phyloP scores from a whole-genome alignment of 257 asterid species.

The Henckelia pumila region DNA sequence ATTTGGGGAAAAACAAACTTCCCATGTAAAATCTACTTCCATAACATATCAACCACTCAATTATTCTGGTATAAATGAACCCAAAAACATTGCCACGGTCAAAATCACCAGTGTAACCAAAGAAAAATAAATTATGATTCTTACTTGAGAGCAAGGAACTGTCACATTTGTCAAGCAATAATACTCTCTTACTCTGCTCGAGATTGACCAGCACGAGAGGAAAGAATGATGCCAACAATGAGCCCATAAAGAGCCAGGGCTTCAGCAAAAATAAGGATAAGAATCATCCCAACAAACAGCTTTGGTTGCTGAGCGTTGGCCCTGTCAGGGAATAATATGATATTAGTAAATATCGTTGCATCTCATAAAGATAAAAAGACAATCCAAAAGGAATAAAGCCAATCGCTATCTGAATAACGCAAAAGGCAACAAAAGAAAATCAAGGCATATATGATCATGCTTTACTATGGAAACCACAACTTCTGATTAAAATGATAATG shows the following conservation, averaged over 20 bases:
- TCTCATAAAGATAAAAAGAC: neutral
- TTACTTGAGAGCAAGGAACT: neutral
- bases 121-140: neutral
- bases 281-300: neutral
- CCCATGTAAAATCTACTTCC: neutral
- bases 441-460: neutral
- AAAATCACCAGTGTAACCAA: neutral
- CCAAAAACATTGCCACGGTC: neutral
- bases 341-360: neutral
- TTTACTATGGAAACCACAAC: neutral
- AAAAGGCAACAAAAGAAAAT: too few relatives aligned
- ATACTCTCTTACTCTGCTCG: neutral
- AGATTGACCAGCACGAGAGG: constrained; percentile 1
- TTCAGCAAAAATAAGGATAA: neutral
- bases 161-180: neutral
- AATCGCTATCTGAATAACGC: neutral
- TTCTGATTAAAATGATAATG: neutral
- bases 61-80: neutral
- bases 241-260: neutral
- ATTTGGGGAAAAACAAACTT: neutral
- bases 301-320: neutral
- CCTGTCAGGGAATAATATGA: neutral
- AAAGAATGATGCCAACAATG: neutral
- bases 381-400: neutral
- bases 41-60: neutral